These are phyloP conservation scores for Usnea hakonensis DNA, from an alignment of 495 filamentous ascomycete species.

Conservation along the genomic window DNA sequence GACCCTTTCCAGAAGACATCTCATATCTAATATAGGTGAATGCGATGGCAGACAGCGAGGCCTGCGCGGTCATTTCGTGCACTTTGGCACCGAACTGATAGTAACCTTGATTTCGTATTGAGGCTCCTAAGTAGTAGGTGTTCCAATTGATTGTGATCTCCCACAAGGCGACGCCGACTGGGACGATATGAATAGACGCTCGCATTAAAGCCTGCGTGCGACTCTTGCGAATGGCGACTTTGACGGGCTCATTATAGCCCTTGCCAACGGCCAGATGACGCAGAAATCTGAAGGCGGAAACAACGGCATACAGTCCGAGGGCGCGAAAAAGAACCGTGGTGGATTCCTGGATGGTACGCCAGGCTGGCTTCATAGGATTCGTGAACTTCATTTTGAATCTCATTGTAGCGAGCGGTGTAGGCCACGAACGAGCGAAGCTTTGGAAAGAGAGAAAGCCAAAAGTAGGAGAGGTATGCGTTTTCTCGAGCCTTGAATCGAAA, in stretches of 20 bases:
- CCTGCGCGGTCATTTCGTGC: slow-evolving; percentile 25
- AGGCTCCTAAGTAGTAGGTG: slow-evolving; percentile 6
- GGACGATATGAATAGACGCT: slow-evolving; percentile 1
- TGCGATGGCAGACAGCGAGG: slow-evolving; percentile 22
- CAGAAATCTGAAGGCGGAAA: not conserved
- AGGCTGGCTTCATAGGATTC: not conserved
- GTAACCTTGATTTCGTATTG: slow-evolving; percentile 15
- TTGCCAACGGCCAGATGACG: not conserved
- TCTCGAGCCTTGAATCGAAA: too few relatives aligned
- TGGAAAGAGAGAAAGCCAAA: too few relatives aligned
- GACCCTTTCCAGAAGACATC: slow-evolving; percentile 5
- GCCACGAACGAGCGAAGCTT: too few relatives aligned
- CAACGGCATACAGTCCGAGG: not conserved
- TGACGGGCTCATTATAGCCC: slow-evolving; percentile 6
- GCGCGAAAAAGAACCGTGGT: not conserved
- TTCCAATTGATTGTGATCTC: slow-evolving; percentile 4
- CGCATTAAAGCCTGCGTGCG: not conserved
- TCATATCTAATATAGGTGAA: slow-evolving; percentile 20
- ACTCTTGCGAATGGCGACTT: slow-evolving; percentile 3
- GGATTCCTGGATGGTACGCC: not conserved
- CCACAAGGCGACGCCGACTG: slow-evolving; percentile 5
- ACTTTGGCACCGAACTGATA: slow-evolving; percentile 24
- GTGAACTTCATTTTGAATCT: not conserved
- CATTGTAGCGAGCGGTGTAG: too few relatives aligned
- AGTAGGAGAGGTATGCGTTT: too few relatives aligned